A percentile compares a stretch with the other conserved stretches of the same genome.
These are phyloP conservation scores for Botrytis squamosa DNA, from an alignment of 2,329 filamentous ascomycete genomes.

Conservation along the genomic window DNA sequence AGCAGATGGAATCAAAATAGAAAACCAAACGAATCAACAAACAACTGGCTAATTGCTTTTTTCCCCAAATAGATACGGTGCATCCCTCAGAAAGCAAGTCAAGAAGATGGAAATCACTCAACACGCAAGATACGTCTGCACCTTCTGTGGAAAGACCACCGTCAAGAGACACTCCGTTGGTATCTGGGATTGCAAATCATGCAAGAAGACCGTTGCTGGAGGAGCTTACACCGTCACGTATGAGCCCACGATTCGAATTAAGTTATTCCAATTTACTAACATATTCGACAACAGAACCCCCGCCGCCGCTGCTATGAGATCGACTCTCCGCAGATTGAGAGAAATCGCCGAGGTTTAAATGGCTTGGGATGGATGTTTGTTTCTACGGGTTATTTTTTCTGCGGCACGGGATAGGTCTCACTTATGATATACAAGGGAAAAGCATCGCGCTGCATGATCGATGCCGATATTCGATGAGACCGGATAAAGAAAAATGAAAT, in stretches of 20 bases:
- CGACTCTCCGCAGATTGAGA: conserved; percentile 93
- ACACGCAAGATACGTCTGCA: conserved; percentile 96
- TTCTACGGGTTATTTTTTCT: conserved; percentile 20
- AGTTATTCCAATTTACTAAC: neutral
- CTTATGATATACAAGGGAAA: conserved; percentile 20
- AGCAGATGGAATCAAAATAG: neutral
- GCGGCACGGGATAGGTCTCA: conserved; percentile 21
- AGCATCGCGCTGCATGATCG: conserved; percentile 18
- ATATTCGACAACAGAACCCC: conserved; percentile 62
- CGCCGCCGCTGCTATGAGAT: conserved; percentile 90
- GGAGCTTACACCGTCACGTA: conserved; percentile 97
- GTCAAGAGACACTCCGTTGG: conserved; percentile 89
- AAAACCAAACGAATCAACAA: conserved; percentile 2
- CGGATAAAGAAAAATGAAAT: conserved; percentile 17
- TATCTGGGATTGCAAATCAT: conserved; percentile 96
- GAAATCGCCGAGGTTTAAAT: conserved; percentile 94
- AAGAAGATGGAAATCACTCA: conserved; percentile 99
- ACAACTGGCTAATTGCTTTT: conserved; percentile 27
- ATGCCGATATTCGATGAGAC: conserved; percentile 21
- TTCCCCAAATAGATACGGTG: conserved; percentile 73
- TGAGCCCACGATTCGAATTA: conserved; percentile 42
- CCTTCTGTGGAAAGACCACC: conserved; percentile 96
- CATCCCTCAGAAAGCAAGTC: conserved; percentile 97
- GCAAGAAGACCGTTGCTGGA: conserved; percentile 90
- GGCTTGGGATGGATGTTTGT: conserved; percentile 28